Conservation (phyloP, 2,329 filamentous ascomycete genomes). For the Nothomitra cinnamomea region DNA sequence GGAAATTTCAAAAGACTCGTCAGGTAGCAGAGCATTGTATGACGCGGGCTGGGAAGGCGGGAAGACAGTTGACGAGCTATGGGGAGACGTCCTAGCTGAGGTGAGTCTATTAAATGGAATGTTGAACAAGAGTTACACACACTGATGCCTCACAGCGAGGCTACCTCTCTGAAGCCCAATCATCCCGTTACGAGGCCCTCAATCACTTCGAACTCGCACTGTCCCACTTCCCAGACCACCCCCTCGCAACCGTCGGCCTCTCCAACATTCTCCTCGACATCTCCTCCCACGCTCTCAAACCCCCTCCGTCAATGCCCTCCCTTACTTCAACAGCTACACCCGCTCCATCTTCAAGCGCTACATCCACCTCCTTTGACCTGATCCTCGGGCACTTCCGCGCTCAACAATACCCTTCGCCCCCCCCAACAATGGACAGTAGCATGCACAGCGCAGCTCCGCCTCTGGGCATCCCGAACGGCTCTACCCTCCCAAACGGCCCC, state of each 20-base stretch:
- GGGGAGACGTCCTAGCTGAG: conserved; percentile 70
- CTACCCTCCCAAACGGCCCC: background rate
- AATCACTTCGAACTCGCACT: conserved; percentile 69
- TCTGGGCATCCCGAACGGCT: background rate
- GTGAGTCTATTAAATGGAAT: conserved; percentile 31
- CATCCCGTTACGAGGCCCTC: conserved; percentile 49
- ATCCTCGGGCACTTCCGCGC: conserved; percentile 15
- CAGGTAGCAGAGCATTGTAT: conserved; percentile 43
- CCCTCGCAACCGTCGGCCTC: conserved; percentile 62
- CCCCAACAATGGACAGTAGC: conserved; percentile 12
- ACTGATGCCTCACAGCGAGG: conserved; percentile 38
- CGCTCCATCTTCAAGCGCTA: conserved; percentile 8
- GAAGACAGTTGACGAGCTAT: conserved; percentile 68
- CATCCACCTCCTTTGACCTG: conserved; percentile 13
- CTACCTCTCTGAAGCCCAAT: conserved; percentile 44
- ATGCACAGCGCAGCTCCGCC: background rate
- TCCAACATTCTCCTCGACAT: conserved; percentile 77
- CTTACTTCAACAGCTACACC: conserved; percentile 8
- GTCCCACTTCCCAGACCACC: conserved; percentile 62
- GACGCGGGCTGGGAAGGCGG: conserved; percentile 59
- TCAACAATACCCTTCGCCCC: conserved; percentile 7
- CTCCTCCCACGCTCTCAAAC: conserved; percentile 21
- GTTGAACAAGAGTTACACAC: conserved; percentile 9
- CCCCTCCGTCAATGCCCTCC: conserved; percentile 7
- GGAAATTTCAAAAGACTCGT: conserved; percentile 44